phyloP scores from a whole-genome alignment of 1,139 yeast genomes.

The Kurtzmaniella quercitrusa region DNA sequence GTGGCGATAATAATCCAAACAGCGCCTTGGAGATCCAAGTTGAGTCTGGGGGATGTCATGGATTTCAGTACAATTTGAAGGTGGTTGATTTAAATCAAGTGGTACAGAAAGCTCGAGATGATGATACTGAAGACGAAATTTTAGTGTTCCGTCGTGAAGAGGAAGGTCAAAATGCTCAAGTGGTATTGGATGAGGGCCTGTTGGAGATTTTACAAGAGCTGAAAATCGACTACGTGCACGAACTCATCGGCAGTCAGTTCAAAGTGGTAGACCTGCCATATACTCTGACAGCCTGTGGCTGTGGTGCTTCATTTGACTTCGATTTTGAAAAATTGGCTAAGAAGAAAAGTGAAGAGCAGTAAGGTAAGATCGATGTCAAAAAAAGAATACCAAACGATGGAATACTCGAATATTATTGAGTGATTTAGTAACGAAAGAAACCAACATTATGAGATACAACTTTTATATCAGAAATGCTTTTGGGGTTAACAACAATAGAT shows the following conservation, averaged over 20 bases:
- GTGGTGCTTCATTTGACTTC: conserved; percentile 92
- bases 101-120: conserved; percentile 36
- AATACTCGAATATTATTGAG: too few relatives aligned
- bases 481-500: too few relatives aligned
- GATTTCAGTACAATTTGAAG: conserved; percentile 83
- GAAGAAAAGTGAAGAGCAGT: conserved; percentile 16
- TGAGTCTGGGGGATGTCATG: conserved; percentile 98
- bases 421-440: too few relatives aligned
- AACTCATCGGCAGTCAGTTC: conserved; percentile 91
- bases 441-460: too few relatives aligned
- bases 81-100: conserved; percentile 49
- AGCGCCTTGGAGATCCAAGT: conserved; percentile 75
- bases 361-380: background rate
- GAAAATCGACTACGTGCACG: conserved; percentile 84
- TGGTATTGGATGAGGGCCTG: conserved; percentile 77
- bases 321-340: conserved; percentile 56
- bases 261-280: conserved; percentile 88
- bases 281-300: conserved; percentile 91
- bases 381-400: too few relatives aligned
- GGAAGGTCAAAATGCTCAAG: conserved; percentile 40
- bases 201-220: conserved; percentile 81
- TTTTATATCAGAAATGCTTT: too few relatives aligned
- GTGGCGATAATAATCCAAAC: conserved; percentile 54
- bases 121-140: conserved; percentile 26
- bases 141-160: conserved; percentile 59